These are phyloP conservation scores for Aspergillus novofumigatus DNA, from an alignment of 2,329 filamentous ascomycete genomes.

Conservation along the genomic window DNA sequence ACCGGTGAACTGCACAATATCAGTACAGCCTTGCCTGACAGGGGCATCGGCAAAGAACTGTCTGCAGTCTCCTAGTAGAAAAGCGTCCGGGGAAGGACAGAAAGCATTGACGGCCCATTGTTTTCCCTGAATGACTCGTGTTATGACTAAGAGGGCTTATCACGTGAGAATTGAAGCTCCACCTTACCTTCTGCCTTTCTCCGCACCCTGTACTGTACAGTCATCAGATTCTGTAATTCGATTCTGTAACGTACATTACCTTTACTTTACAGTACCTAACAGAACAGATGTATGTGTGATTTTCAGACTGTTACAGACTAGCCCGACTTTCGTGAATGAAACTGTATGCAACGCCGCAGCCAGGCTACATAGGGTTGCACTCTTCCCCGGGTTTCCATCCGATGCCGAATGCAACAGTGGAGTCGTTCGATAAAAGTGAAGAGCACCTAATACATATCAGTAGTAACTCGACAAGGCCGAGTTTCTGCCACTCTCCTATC, in stretches of 20 bases:
- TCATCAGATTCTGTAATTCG: background rate
- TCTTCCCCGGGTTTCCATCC: constrained; percentile 14
- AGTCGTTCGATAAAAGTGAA: constrained; percentile 1
- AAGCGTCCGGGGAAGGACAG: background rate
- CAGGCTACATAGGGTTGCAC: constrained; percentile 20
- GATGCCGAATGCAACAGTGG: constrained; percentile 28
- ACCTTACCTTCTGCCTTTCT: no score
- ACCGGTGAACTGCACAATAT: background rate
- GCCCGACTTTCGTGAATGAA: background rate
- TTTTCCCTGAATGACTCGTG: background rate
- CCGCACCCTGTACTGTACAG: no score
- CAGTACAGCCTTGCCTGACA: no score
- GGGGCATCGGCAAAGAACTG: no score
- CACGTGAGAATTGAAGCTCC: background rate
- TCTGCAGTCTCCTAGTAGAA: background rate
- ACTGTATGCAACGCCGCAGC: constrained; percentile 7
- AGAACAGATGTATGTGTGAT: background rate
- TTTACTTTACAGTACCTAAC: background rate
- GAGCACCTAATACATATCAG: background rate
- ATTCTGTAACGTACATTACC: background rate
- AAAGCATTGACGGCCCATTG: background rate
- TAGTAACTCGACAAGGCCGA: no score
- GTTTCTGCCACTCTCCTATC: no score
- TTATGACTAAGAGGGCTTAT: background rate
- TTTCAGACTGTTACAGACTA: background rate